Conservation (phyloP, 495 filamentous ascomycete genomes). For the Trichocladium uniseriatum region DNA sequence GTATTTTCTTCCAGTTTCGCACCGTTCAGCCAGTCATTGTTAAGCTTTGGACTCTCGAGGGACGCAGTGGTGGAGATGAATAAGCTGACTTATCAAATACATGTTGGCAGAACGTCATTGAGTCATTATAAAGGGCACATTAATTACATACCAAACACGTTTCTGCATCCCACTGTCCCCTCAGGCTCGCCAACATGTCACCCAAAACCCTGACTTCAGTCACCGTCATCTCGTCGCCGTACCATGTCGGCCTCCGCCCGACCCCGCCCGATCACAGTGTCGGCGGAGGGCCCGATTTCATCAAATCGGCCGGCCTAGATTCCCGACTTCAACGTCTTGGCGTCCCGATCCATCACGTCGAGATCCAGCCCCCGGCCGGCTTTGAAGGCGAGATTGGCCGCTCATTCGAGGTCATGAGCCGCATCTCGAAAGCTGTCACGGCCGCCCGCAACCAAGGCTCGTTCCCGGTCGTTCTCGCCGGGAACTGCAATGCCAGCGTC, state of each 20-base stretch:
- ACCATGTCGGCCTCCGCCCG: conserved; percentile 12
- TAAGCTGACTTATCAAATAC: too few species aligned
- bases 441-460: conserved; percentile 2
- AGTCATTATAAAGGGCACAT: too few species aligned
- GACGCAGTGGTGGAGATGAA: too few species aligned
- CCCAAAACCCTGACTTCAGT: too few species aligned
- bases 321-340: background rate
- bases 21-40: too few species aligned
- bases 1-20: too few species aligned
- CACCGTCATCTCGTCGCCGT: conserved; percentile 8
- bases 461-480: conserved; percentile 8
- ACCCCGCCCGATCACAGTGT: conserved; percentile 6
- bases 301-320: conserved; percentile 5
- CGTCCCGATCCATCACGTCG: background rate
- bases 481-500: conserved; percentile 8
- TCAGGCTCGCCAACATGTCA: too few species aligned
- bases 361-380: background rate
- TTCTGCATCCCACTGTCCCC: too few species aligned
- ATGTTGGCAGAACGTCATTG: too few species aligned
- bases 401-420: conserved; percentile 10
- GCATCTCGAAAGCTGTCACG: conserved; percentile 3
- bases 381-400: conserved; percentile 13
- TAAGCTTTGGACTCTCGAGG: too few species aligned
- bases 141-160: too few species aligned
- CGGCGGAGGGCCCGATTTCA: conserved; percentile 5